These are phyloP conservation scores for Gymnopilus junonius DNA, from an alignment of 768 basidiomycete genomes.

Conservation along the genomic window DNA sequence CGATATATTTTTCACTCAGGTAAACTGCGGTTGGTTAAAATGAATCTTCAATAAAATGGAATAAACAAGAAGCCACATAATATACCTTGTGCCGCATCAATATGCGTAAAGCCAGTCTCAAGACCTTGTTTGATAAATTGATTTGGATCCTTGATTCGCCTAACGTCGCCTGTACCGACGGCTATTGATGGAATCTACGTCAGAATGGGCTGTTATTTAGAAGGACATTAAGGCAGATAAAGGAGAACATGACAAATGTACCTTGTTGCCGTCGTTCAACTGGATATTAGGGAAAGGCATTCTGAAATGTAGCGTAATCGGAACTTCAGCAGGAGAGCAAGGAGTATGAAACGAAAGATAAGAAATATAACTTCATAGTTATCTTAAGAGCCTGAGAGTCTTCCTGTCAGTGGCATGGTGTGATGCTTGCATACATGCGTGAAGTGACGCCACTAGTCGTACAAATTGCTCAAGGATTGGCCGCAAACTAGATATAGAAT, in stretches of 20 bases:
- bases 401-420: neutral
- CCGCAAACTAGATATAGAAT: neutral
- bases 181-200: conserved; percentile 63
- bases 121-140: conserved; percentile 60
- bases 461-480: neutral
- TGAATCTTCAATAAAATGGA: conserved; percentile 4
- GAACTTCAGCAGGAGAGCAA: neutral
- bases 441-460: neutral
- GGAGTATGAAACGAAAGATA: neutral
- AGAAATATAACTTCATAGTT: neutral
- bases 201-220: neutral
- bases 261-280: conserved; percentile 48
- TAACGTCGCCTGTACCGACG: conserved; percentile 59
- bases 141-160: conserved; percentile 51
- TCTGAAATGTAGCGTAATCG: neutral
- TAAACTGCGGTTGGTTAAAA: conserved; percentile 37
- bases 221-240: neutral
- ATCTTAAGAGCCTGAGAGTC: neutral
- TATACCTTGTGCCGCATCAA: conserved; percentile 64
- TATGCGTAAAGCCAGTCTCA: conserved; percentile 61
- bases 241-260: conserved; percentile 9
- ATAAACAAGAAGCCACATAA: neutral
- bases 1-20: conserved; percentile 37
- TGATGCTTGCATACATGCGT: neutral
- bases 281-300: conserved; percentile 46